Percentiles rank a stretch among this genome's conserved stretches.
Conservation (phyloP, 2,329 filamentous ascomycete genomes). For the Coniochaeta sp. region DNA sequence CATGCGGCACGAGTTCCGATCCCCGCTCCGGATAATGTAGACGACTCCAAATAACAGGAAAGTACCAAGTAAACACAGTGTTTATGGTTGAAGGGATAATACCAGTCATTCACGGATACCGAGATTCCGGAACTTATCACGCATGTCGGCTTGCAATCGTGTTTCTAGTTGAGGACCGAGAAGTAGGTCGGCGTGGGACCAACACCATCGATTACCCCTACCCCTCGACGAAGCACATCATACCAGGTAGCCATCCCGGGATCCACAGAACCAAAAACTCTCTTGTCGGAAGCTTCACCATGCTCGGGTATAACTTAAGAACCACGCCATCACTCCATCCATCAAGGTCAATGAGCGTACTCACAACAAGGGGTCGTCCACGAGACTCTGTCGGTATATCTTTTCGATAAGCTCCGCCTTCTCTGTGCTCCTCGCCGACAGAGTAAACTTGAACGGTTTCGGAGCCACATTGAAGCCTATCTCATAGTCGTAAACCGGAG, state of each 20-base stretch:
- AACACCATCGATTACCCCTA: background rate
- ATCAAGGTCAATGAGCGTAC: background rate
- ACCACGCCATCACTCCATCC: background rate
- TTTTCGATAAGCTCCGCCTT: background rate
- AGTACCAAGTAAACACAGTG: background rate
- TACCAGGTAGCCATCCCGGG: background rate
- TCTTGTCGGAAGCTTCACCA: background rate
- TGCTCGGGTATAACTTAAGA: background rate
- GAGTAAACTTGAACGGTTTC: background rate
- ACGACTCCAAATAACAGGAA: background rate
- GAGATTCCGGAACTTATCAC: background rate
- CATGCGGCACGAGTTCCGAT: background rate
- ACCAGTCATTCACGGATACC: background rate
- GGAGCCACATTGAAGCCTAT: constrained; percentile 1
- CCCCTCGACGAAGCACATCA: background rate
- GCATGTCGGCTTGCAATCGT: background rate
- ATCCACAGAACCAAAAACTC: background rate
- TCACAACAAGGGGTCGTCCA: background rate
- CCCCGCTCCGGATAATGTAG: background rate
- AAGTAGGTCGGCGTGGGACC: background rate
- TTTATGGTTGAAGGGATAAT: background rate
- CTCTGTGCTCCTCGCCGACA: background rate
- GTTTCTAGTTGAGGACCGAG: background rate
- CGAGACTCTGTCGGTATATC: background rate
- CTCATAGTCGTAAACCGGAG: background rate